Percentiles rank a stretch among this genome's conserved stretches.
Evolutionary conservation across 169 alveolate genomes (phyloP).

Genomic region (Plasmodium relictum): DNA sequence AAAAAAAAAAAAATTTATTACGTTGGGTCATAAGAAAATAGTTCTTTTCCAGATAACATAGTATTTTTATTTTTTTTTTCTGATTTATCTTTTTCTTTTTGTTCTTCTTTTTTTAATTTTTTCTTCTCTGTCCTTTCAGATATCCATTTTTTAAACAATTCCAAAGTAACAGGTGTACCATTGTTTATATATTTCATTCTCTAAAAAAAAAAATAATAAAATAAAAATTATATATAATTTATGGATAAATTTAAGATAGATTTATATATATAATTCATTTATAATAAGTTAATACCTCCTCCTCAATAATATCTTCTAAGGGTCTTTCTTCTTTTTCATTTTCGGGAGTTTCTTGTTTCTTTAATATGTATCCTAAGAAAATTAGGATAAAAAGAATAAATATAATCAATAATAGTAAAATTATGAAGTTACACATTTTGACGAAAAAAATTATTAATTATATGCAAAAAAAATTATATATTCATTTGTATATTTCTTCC

Average conservation of each 20-base stretch:
- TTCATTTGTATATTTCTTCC: not conserved
- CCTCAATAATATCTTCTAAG: conserved; percentile 95
- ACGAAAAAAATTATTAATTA: not conserved
- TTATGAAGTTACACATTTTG: not conserved
- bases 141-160: conserved; percentile 91
- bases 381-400: not conserved
- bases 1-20: not conserved
- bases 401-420: not conserved
- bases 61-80: conserved; percentile 83
- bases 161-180: conserved; percentile 94
- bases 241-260: too few relatives aligned
- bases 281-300: conserved; percentile 86
- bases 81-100: conserved; percentile 74
- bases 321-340: conserved; percentile 90
- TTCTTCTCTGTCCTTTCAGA: conserved; percentile 86
- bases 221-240: not conserved
- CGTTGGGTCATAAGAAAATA: conserved; percentile 91
- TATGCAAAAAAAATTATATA: not conserved
- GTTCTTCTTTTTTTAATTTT: conserved; percentile 88
- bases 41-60: conserved; percentile 88
- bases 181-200: conserved; percentile 36
- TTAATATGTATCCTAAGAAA: conserved; percentile 81
- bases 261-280: not conserved
- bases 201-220: not conserved
- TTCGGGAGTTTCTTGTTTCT: conserved; percentile 71